Conservation (phyloP, 2,329 filamentous ascomycete species). For the Colletotrichum limetticola region DNA sequence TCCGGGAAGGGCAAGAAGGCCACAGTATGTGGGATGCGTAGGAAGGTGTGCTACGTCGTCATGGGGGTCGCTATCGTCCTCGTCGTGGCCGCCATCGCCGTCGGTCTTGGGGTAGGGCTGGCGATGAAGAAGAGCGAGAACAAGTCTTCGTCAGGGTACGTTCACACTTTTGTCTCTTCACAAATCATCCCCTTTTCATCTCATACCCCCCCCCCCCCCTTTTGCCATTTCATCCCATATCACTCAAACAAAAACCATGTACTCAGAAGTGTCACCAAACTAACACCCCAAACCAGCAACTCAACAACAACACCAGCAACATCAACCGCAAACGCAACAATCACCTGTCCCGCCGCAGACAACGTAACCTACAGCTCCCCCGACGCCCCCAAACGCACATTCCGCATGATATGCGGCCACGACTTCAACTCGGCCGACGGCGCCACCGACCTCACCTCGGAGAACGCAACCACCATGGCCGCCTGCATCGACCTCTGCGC, state of each 20-base stretch:
- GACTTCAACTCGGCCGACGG: constrained; percentile 35
- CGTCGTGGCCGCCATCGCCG: constrained; percentile 36
- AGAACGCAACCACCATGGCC: constrained; percentile 34
- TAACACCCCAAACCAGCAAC: neutral
- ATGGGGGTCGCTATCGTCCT: constrained; percentile 35
- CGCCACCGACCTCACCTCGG: neutral
- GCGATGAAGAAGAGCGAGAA: constrained; percentile 24
- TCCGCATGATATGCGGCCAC: constrained; percentile 36
- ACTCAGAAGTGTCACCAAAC: neutral
- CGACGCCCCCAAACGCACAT: constrained; percentile 17
- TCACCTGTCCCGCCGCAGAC: constrained; percentile 36
- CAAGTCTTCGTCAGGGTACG: constrained; percentile 12
- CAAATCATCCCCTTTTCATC: neutral
- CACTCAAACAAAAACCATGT: no score
- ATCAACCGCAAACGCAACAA: constrained; percentile 21
- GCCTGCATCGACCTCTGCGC: constrained; percentile 40
- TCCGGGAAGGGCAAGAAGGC: neutral
- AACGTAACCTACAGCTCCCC: constrained; percentile 27
- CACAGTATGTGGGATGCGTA: constrained; percentile 37
- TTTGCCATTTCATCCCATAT: no score
- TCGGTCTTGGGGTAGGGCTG: constrained; percentile 39
- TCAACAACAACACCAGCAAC: neutral
- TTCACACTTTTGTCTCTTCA: neutral
- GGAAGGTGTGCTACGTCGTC: constrained; percentile 38
- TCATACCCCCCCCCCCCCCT: no score